Conservation (phyloP, 1,284 basidiomycete species). For the Chiua sp. region DNA sequence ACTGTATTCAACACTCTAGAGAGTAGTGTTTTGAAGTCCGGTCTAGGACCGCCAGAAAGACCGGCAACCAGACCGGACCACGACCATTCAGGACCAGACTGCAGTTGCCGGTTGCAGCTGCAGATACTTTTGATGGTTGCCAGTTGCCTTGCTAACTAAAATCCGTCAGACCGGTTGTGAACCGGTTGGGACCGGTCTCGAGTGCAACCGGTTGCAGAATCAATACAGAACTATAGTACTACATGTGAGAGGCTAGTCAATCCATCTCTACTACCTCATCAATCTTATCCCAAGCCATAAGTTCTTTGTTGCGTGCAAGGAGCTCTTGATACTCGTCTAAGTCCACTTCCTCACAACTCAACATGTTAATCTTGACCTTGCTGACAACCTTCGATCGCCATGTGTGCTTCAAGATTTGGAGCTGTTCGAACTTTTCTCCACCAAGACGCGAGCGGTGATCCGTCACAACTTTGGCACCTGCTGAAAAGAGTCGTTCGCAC, state of each 20-base stretch:
- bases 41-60: background rate
- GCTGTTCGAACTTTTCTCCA: no score
- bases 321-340: no score
- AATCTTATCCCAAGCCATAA: no score
- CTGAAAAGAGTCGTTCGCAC: background rate
- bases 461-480: background rate
- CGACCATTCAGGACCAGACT: background rate
- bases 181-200: background rate
- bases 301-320: no score
- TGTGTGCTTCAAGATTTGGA: background rate
- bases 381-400: no score
- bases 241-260: no score
- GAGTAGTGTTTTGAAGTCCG: background rate
- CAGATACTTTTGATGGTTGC: no score
- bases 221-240: no score
- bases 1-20: no score
- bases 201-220: background rate
- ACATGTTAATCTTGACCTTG: background rate
- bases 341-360: no score
- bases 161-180: background rate
- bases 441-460: background rate
- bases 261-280: no score
- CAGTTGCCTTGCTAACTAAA: no score
- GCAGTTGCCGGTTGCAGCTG: background rate
- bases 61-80: background rate